Evolutionary conservation across 371 early-diverging fungal species (phyloP), one percentile per base, ranked within the genome.

Genomic region (Apophysomyces elegans): DNA sequence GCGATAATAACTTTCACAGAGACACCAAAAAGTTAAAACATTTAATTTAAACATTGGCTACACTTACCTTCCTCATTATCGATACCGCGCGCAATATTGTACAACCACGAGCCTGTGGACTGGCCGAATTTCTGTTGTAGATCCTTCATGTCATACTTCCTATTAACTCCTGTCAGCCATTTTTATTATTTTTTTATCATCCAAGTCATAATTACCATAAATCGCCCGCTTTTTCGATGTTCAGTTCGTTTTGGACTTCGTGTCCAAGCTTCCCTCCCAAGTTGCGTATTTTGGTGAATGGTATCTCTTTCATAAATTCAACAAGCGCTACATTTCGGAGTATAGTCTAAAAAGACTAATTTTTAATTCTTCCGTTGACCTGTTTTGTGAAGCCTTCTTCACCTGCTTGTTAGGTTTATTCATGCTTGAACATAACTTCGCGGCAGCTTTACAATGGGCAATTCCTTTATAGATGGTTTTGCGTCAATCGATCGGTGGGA

Each of bases 201-300:
- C 32, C 1, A 26, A 26, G 58, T 18, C 13, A 16, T 13, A 14
- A 36, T 50, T 74, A 74, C 84, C 83, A 85, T 35, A 83, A 50
- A 59, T 85, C 86, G n/a, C 75, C 66, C 7, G 83, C 74, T 18
- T 72, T 81, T 37, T 80, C 76, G 1, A 91, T 85, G 32, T 78
- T 77, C 21, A 91, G 79, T 45, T 83, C 85, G 1, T 73, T 66
- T 46, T 84, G 89, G 0, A 96, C 84, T 59, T 88, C 84, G 9
- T 72, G 72, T 2, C 97, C 97, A 11, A 95, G 80, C 66, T 95
- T 96, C 37, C 97, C 96, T n/a, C 96, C 97, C 21, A 96, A 68
- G 54, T 85, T 86, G 14, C 92, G 85, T 43, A 96, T 93, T 65
- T 91, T 92, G 37, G 76, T 70, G 54, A 95, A 82, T 1, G 92